Evolutionary conservation across 2,329 filamentous ascomycete genomes (phyloP).

Genomic region (Venturia oleaginea): DNA sequence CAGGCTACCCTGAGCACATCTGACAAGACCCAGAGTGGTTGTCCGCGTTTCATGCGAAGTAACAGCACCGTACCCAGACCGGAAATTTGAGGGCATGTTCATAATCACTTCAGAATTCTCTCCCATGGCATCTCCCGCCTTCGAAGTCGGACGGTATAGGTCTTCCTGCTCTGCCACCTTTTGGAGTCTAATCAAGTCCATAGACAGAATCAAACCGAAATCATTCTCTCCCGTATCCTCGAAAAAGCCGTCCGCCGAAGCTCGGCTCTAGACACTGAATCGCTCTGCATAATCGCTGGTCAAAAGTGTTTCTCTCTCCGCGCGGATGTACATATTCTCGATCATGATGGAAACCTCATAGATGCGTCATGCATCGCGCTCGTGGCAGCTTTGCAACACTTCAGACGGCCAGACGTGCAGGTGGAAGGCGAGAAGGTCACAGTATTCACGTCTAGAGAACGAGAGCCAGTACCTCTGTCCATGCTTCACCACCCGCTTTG

Average conservation of each 20-base stretch:
- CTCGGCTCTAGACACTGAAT: constrained; percentile 88
- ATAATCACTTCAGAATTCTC: constrained; percentile 85
- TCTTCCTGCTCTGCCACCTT: neutral
- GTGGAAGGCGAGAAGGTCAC: constrained; percentile 78
- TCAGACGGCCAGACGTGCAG: constrained; percentile 78
- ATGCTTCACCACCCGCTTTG: constrained; percentile 90
- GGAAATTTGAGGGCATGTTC: constrained; percentile 92
- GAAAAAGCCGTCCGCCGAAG: constrained; percentile 93
- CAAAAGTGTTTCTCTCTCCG: constrained; percentile 86
- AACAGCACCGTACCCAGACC: constrained; percentile 72
- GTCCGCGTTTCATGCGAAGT: constrained; percentile 84
- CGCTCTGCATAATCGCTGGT: constrained; percentile 83
- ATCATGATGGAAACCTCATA: constrained; percentile 82
- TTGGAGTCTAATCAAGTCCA: constrained; percentile 17
- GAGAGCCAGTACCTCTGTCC: constrained; percentile 81
- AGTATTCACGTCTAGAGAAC: constrained; percentile 73
- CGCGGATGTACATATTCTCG: constrained; percentile 83
- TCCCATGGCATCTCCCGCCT: constrained; percentile 83
- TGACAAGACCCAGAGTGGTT: constrained; percentile 51
- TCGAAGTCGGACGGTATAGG: constrained; percentile 67
- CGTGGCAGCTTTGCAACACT: constrained; percentile 82
- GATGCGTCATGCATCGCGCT: constrained; percentile 81
- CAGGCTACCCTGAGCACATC: constrained; percentile 16
- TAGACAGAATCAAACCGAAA: constrained; percentile 72
- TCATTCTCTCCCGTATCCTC: constrained; percentile 76